A percentile compares a stretch with the other conserved stretches of the same genome.
phyloP scores from a whole-genome alignment of 345 rosid genomes.

The Gossypium raimondii region DNA sequence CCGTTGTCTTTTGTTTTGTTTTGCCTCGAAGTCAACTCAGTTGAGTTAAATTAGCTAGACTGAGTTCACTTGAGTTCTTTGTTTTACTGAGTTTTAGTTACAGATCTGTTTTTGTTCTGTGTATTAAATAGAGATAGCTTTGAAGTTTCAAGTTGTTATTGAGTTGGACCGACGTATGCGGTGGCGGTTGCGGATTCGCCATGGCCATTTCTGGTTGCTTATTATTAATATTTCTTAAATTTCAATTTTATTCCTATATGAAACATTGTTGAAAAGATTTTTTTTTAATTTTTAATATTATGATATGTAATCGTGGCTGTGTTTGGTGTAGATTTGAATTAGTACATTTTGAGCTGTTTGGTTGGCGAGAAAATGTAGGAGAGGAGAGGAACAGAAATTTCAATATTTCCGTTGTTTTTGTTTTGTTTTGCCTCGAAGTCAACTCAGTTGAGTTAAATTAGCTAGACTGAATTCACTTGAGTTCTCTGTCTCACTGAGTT shows the following conservation, averaged over 20 bases:
- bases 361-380: slow-evolving; percentile 5
- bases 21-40: not conserved
- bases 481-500: not conserved
- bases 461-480: not conserved
- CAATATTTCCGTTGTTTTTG: not conserved
- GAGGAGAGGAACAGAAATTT: not conserved
- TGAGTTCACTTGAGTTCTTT: not conserved
- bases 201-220: slow-evolving; percentile 88
- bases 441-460: not conserved
- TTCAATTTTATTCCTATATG: not conserved
- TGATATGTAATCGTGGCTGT: not conserved
- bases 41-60: not conserved
- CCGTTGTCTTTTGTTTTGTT: not conserved
- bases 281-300: too few species aligned
- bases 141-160: not conserved
- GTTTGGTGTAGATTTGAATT: not conserved
- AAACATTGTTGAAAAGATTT: not conserved
- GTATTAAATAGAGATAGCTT: not conserved
- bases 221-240: not conserved
- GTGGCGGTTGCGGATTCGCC: slow-evolving; percentile 97
- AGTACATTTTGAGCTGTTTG: not conserved
- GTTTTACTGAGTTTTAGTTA: not conserved
- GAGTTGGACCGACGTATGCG: slow-evolving; percentile 76
- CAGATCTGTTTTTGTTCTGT: not conserved
- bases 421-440: not conserved